Conservation (phyloP, 257 asterid genomes). For the Solanum peruvianum region DNA sequence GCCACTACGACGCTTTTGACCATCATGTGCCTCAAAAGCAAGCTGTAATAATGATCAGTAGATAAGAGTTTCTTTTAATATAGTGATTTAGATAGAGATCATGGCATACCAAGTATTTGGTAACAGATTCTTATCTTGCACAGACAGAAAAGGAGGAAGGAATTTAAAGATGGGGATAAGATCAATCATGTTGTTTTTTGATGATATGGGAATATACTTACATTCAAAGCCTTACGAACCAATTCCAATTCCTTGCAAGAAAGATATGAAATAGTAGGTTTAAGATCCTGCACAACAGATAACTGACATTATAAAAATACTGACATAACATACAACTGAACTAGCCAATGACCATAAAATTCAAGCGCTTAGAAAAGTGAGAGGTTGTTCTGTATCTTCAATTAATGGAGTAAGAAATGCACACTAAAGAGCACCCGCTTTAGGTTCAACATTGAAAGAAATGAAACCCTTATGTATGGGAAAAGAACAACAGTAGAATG, state of each 20-base stretch:
- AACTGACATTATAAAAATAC: background rate
- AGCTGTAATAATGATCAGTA: slow-evolving; percentile 13
- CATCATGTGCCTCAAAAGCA: slow-evolving; percentile 95
- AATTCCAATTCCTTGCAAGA: slow-evolving; percentile 55
- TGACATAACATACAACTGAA: background rate
- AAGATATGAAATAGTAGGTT: slow-evolving; percentile 71
- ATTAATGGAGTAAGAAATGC: background rate
- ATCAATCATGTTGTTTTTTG: background rate
- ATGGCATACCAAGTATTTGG: background rate
- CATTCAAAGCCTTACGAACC: slow-evolving; percentile 62
- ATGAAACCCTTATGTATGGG: background rate
- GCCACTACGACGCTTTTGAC: slow-evolving; percentile 95
- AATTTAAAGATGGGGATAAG: background rate
- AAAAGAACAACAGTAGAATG: background rate
- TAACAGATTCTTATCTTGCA: background rate
- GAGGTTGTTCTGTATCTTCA: background rate
- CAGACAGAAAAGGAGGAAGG: background rate
- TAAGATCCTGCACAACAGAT: slow-evolving; percentile 48
- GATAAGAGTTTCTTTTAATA: background rate
- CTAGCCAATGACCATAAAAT: background rate
- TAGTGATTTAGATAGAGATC: background rate
- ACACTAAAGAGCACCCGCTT: background rate
- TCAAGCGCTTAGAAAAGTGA: background rate
- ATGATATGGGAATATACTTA: slow-evolving; percentile 22
- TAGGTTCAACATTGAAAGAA: background rate